Conservation (phyloP, 352 stramenopile genomes). For the Thalassiosira allenii region DNA sequence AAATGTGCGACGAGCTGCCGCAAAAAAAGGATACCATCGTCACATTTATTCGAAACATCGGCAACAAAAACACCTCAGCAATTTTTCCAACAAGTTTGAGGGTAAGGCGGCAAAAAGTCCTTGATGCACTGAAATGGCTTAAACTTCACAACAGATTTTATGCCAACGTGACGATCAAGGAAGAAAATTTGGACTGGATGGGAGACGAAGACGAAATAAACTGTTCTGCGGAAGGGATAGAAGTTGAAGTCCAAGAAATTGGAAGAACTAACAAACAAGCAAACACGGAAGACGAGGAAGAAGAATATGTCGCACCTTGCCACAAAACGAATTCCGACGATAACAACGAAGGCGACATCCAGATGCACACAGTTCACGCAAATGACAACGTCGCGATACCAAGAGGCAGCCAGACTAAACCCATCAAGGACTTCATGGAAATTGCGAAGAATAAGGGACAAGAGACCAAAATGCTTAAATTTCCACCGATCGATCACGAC, state of each 20-base stretch:
- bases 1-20: conserved; percentile 12
- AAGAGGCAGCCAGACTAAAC: neutral
- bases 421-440: conserved; percentile 15
- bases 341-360: neutral
- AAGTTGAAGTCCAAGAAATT: too few species aligned
- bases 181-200: conserved; percentile 44
- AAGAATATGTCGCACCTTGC: neutral
- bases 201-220: conserved; percentile 3
- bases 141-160: conserved; percentile 29
- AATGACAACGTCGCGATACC: conserved; percentile 14
- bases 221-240: neutral
- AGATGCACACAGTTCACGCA: conserved; percentile 7
- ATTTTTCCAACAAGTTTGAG: neutral
- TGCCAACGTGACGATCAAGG: conserved; percentile 30
- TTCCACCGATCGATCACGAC: conserved; percentile 29
- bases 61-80: conserved; percentile 6
- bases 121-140: conserved; percentile 25
- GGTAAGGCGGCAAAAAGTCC: conserved; percentile 1
- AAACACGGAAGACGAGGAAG: conserved; percentile 7
- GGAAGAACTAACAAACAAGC: too few species aligned
- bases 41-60: conserved; percentile 24
- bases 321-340: neutral
- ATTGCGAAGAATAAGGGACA: conserved; percentile 3
- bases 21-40: conserved; percentile 2
- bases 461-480: conserved; percentile 13